Evolutionary conservation across 371 early-diverging fungal species (phyloP), one percentile per base, ranked within the genome.

Genomic region (Rhizomucor miehei): DNA sequence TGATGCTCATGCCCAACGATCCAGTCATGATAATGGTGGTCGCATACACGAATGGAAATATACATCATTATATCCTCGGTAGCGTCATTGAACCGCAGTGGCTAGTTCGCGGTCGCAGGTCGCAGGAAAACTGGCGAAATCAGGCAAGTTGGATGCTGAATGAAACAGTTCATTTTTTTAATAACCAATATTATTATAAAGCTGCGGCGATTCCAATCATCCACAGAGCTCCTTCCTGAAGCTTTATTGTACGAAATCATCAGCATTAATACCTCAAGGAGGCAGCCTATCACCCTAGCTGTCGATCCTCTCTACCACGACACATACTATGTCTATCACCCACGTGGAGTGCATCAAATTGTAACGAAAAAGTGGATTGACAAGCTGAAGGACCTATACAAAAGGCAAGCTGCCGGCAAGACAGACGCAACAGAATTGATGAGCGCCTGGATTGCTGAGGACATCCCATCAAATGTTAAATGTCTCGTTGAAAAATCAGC

Each of bases 1-100:
- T 77, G 23, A 24, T 63, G 17, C 67, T 60, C 25, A 34, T 64
- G 36, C 62, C 57, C 46, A 47, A 59, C 2, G 55, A 66, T 10
- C 47, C 66, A 44, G 52, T 69, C 10, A 59, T 48, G 19, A 39
- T 69, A 1, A 45, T 77, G 35, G 54, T 60, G 13, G 51, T 73
- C 25, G 68, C 68, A 21, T 59, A 60, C 9, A 62, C 61, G 13
- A 59, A 69, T 46, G 74, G 77, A 6, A 49, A 37, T n/a, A 45
- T 77, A 3, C 56, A 63, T 10, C 67, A 71, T 34, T 62, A 66
- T 23, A 56, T 75, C 13, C 47, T 75, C 21, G 66, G 55, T 12
- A 51, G 54, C 38, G 68, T 61, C 23, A 50, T 71, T 36, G 73
- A 69, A 48, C 58, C 70, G 38, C 70, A 72, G 38, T 75, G 75